Percentiles rank a stretch among this genome's conserved stretches.
phyloP scores from a whole-genome alignment of 1,284 basidiomycete species.

The Sporisorium exsertum region DNA sequence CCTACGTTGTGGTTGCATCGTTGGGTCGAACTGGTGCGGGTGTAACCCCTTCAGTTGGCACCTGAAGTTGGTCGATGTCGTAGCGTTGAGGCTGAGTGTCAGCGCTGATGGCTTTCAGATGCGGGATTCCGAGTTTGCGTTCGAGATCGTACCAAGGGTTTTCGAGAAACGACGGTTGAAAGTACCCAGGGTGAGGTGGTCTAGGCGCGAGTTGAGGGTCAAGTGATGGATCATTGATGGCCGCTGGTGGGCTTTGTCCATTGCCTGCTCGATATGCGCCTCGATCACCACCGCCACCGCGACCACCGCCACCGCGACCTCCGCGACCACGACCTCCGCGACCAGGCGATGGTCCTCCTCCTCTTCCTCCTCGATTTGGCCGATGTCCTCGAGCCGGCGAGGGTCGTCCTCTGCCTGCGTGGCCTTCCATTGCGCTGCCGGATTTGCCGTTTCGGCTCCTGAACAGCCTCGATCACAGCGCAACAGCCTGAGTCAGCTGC shows the following conservation, averaged over 20 bases:
- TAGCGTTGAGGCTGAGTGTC: not conserved
- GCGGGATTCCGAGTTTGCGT: constrained; percentile 23
- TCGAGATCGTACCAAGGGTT: constrained; percentile 47
- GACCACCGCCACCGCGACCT: constrained; percentile 10
- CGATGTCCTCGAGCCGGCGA: constrained; percentile 9
- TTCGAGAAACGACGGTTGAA: constrained; percentile 40
- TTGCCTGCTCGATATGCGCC: not conserved
- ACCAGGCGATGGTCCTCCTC: not conserved
- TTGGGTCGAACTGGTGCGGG: not conserved
- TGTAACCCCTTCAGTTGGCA: not conserved
- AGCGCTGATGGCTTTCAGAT: constrained; percentile 14
- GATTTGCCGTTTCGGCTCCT: not conserved
- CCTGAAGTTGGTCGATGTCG: not conserved
- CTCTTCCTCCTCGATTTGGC: constrained; percentile 14
- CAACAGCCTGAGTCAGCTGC: not conserved
- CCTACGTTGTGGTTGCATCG: not conserved
- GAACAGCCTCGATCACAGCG: not conserved
- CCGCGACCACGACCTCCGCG: constrained; percentile 10
- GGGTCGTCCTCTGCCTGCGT: constrained; percentile 5
- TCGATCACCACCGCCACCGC: constrained; percentile 9
- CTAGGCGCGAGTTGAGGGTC: constrained; percentile 27
- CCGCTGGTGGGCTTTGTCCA: not conserved
- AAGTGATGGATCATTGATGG: constrained; percentile 8
- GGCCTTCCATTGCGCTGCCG: constrained; percentile 8
- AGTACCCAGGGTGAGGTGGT: constrained; percentile 40